phyloP scores from a whole-genome alignment of 1,284 basidiomycete genomes.

The Austroboletus olivaceoglutinosus region DNA sequence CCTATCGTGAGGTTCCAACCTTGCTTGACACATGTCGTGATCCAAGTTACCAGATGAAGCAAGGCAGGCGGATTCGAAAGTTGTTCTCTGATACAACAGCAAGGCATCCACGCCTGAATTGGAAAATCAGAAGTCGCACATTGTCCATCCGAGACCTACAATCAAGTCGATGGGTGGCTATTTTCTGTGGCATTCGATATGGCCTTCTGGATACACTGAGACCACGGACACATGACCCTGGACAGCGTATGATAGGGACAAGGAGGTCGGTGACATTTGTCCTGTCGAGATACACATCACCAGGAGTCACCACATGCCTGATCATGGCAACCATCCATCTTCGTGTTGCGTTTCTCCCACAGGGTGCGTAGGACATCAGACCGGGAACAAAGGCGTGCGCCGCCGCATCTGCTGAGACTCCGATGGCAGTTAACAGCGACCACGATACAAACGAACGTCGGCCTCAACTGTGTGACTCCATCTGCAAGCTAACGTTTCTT shows the following conservation, averaged over 20 bases:
- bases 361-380: background rate
- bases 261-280: background rate
- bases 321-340: background rate
- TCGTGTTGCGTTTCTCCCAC: background rate
- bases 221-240: background rate
- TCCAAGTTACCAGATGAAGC: background rate
- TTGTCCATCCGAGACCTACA: background rate
- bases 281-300: background rate
- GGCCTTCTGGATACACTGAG: background rate
- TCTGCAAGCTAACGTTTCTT: no score
- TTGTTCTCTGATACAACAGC: background rate
- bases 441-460: no score
- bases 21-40: background rate
- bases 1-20: background rate
- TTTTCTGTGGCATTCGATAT: background rate
- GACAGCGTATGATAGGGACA: background rate
- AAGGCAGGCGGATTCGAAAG: background rate
- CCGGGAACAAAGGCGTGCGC: background rate
- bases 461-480: no score
- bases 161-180: background rate
- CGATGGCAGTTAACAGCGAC: no score
- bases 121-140: background rate
- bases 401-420: background rate
- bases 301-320: background rate
- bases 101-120: background rate